phyloP scores from a whole-genome alignment of 306 rosid species.

The Cucurbita ficifolia region DNA sequence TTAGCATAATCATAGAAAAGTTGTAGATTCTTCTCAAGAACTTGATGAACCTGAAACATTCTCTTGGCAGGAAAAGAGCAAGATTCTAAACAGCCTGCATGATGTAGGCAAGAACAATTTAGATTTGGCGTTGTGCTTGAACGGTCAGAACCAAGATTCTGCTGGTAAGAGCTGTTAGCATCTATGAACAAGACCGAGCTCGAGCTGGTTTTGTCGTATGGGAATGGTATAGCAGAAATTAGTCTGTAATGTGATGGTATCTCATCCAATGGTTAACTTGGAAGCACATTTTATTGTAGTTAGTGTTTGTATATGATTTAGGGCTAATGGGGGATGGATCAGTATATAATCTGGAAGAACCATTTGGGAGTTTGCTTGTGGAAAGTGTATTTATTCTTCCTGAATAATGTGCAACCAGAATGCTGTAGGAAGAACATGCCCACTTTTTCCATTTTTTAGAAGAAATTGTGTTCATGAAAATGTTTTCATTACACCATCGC shows the following conservation, averaged over 20 bases:
- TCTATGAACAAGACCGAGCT: not conserved
- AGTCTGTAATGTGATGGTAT: not conserved
- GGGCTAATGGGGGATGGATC: not conserved
- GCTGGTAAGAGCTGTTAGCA: not conserved
- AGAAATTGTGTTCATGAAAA: not conserved
- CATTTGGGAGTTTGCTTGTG: not conserved
- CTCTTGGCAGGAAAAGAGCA: constrained; percentile 1
- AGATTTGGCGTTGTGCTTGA: constrained; percentile 12
- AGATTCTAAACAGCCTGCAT: not conserved
- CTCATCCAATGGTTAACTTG: not conserved
- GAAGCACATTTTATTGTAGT: not conserved
- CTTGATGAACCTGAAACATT: not conserved
- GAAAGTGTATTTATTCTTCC: not conserved
- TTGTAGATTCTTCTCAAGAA: not conserved
- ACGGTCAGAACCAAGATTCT: not conserved
- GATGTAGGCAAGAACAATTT: not conserved
- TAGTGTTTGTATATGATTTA: not conserved
- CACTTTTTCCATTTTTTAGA: not conserved
- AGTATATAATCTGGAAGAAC: not conserved
- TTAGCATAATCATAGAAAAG: not conserved
- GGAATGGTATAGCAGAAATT: not conserved
- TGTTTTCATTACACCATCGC: not conserved
- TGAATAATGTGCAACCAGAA: constrained; percentile 1
- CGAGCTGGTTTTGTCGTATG: not conserved
- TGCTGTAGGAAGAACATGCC: not conserved